Evolutionary conservation across 495 filamentous ascomycete species (phyloP), one percentile per base, ranked within the genome.

Genomic region (Cenococcum geophilum): DNA sequence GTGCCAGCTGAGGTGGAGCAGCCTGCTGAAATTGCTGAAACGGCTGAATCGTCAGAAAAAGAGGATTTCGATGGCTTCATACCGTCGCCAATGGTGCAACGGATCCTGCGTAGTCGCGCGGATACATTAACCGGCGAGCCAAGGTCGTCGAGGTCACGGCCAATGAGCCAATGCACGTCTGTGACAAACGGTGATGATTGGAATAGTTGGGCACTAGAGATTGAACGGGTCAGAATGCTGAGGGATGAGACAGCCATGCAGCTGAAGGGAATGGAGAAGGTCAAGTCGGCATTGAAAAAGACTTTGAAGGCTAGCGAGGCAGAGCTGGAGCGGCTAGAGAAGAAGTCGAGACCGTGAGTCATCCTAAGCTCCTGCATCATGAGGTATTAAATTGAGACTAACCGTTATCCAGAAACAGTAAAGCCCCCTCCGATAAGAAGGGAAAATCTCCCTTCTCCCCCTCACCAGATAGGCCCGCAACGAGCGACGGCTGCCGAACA

Each of bases 191-290:
- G 27, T 23, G 62, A 62, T n/a, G 50, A 53, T 25, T 35, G 53
- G 6, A 58, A 61, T 6, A 40, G 54, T 3, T 68, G 66, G 66
- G 58, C 58, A 4, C 61, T 53, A 23, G 66, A 68, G 49, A 59
- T 65, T 2, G 66, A 68, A 47, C 49, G 59, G 1, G 36, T 68
- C 14, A 54, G 56, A 4, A 62, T 65, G 55, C 40, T 58, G 40
- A 49, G 66, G 25, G 23, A 62, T 32, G 62, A 68, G 25, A 60
- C 66, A 3, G 62, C 52, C 1, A 43, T 61, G 0, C 66, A 65
- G 55, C 51, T 68, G 1, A 64, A 65, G 27, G 62, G 62, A 21
- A 59, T 68, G 59, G 62, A 65, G 59, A 42, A 63, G 36, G 32
- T 45, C 4, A 59, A 68, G 56, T 21, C 12, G 5, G 62, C 60